phyloP scores from a whole-genome alignment of 1,139 yeast genomes.

The Geotrichum aggregatum region DNA sequence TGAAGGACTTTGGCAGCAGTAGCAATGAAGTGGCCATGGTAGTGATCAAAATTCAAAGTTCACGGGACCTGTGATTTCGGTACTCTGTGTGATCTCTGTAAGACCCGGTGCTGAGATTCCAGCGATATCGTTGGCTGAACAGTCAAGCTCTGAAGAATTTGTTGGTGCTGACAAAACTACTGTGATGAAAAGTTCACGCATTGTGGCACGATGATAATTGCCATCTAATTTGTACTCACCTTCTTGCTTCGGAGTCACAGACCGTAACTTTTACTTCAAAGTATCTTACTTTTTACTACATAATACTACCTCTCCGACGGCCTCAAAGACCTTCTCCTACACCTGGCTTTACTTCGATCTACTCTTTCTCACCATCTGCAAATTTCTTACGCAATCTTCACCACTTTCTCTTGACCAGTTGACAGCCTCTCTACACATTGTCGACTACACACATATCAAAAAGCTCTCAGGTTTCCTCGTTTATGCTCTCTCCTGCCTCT shows the following conservation, averaged over 20 bases:
- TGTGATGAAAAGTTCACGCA: background rate
- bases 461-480: constrained; percentile 4
- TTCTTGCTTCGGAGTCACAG: no score
- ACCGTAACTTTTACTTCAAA: background rate
- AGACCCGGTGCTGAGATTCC: background rate
- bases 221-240: no score
- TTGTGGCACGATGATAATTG: background rate
- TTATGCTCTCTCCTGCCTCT: constrained; percentile 21
- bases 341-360: no score
- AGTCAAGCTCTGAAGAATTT: background rate
- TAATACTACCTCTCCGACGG: background rate
- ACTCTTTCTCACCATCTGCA: no score
- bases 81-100: background rate
- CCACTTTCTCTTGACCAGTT: background rate
- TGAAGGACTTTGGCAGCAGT: background rate
- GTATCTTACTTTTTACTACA: background rate
- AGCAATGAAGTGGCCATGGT: constrained; percentile 4
- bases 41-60: background rate
- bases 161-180: background rate
- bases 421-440: constrained; percentile 8
- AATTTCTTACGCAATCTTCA: no score
- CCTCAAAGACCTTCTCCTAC: no score
- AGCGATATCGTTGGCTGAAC: background rate
- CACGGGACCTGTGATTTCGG: background rate
- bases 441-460: constrained; percentile 1